A percentile compares a stretch with the other conserved stretches of the same genome.
Conservation (phyloP, 2,329 filamentous ascomycete species). For the Beauveria varroae region DNA sequence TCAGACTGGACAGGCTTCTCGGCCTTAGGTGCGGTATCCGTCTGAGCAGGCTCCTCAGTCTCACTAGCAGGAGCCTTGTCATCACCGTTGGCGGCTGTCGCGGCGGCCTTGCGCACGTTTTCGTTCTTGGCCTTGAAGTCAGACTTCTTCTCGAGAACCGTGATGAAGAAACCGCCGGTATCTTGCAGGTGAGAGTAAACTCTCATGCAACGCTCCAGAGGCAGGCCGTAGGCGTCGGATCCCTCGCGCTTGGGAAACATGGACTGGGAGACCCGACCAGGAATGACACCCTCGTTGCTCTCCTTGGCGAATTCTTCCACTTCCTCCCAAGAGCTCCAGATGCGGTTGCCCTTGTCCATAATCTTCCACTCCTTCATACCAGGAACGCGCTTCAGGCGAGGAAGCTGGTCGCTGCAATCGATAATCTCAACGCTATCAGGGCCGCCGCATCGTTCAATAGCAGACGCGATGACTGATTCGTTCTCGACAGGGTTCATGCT, state of each 20-base stretch:
- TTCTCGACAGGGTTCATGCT: slow-evolving; percentile 99
- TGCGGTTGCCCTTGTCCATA: slow-evolving; percentile 75
- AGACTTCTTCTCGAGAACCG: slow-evolving; percentile 82
- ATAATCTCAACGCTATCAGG: slow-evolving; percentile 72
- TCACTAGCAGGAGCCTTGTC: slow-evolving; percentile 19
- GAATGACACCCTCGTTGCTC: slow-evolving; percentile 43
- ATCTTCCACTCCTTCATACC: slow-evolving; percentile 82
- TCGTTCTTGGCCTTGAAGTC: slow-evolving; percentile 77
- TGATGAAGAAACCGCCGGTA: slow-evolving; percentile 96
- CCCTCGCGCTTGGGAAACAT: slow-evolving; percentile 69
- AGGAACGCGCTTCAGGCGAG: slow-evolving; percentile 64
- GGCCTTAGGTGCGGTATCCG: slow-evolving; percentile 20
- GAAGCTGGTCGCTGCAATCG: slow-evolving; percentile 72
- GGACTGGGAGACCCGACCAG: slow-evolving; percentile 63
- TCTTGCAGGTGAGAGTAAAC: slow-evolving; percentile 95
- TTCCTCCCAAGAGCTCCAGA: slow-evolving; percentile 77
- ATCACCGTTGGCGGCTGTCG: slow-evolving; percentile 2
- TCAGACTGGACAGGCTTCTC: slow-evolving; percentile 19
- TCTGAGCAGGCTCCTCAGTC: slow-evolving; percentile 24
- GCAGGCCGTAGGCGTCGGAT: slow-evolving; percentile 53
- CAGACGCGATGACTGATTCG: slow-evolving; percentile 81
- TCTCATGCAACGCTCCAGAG: slow-evolving; percentile 83
- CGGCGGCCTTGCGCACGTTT: slow-evolving; percentile 37
- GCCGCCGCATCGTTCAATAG: slow-evolving; percentile 86
- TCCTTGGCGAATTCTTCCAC: slow-evolving; percentile 63